Evolutionary conservation across 2,329 filamentous ascomycete genomes (phyloP).

Genomic region (Alternaria sp.): DNA sequence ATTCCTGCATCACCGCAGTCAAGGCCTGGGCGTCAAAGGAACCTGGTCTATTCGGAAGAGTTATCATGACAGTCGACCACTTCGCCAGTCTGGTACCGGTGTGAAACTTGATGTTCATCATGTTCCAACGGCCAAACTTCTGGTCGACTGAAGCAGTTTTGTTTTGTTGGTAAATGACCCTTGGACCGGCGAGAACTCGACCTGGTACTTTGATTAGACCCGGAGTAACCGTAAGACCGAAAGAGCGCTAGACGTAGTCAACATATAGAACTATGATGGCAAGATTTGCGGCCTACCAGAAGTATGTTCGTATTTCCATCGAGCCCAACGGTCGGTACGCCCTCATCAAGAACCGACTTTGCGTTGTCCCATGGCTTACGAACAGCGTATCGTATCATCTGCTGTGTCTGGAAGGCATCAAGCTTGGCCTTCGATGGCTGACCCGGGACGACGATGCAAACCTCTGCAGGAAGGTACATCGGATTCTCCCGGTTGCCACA

Average conservation of each 20-base stretch:
- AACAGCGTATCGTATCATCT: slow-evolving; percentile 41
- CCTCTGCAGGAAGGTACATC: slow-evolving; percentile 35
- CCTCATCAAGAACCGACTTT: not conserved
- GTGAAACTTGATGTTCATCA: slow-evolving; percentile 33
- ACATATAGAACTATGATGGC: not conserved
- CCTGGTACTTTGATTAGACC: slow-evolving; percentile 74
- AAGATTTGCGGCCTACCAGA: slow-evolving; percentile 18
- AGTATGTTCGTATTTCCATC: slow-evolving; percentile 24
- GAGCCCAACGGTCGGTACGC: not conserved
- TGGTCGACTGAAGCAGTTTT: slow-evolving; percentile 41
- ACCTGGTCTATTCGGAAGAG: slow-evolving; percentile 10
- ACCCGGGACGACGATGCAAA: slow-evolving; percentile 35
- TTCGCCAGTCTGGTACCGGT: slow-evolving; percentile 10
- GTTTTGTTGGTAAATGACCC: slow-evolving; percentile 63
- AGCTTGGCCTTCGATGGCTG: slow-evolving; percentile 36
- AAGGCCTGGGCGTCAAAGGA: slow-evolving; percentile 14
- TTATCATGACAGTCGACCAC: slow-evolving; percentile 27
- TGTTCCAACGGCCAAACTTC: slow-evolving; percentile 66
- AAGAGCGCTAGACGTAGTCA: slow-evolving; percentile 49
- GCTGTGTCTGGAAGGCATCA: slow-evolving; percentile 30
- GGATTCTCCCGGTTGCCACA: slow-evolving; percentile 35
- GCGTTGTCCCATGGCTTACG: slow-evolving; percentile 38
- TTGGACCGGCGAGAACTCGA: slow-evolving; percentile 69
- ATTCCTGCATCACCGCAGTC: slow-evolving; percentile 15
- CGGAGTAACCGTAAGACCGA: slow-evolving; percentile 68